Evolutionary conservation across 2,329 filamentous ascomycete species (phyloP).

Genomic region (Pseudogymnoascus sp.): DNA sequence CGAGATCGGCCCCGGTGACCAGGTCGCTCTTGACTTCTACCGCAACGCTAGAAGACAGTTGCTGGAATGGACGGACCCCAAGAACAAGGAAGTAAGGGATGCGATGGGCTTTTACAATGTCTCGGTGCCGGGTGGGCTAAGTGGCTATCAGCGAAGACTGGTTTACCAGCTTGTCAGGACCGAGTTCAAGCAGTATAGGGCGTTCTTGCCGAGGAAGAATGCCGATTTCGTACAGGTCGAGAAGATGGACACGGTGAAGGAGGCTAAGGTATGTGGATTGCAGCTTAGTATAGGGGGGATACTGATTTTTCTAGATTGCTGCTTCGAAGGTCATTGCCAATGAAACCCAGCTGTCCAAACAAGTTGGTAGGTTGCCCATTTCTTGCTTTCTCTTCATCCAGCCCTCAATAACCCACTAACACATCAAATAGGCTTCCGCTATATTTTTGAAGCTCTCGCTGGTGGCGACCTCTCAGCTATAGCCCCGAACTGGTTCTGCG

Average conservation of each 20-base stretch:
- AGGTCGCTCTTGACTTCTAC: slow-evolving; percentile 21
- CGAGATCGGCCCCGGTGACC: slow-evolving; percentile 20
- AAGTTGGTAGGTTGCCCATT: neutral
- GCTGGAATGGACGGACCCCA: neutral
- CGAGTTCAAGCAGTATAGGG: slow-evolving; percentile 41
- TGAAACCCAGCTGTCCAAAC: neutral
- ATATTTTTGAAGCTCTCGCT: slow-evolving; percentile 28
- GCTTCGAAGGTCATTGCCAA: neutral
- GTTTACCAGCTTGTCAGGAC: slow-evolving; percentile 59
- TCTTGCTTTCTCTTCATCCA: neutral
- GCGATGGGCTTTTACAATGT: slow-evolving; percentile 39
- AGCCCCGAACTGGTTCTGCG: slow-evolving; percentile 32
- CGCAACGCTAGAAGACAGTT: slow-evolving; percentile 17
- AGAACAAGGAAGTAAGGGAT: slow-evolving; percentile 13
- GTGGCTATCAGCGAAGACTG: slow-evolving; percentile 55
- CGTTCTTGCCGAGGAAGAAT: slow-evolving; percentile 20
- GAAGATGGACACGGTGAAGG: slow-evolving; percentile 19
- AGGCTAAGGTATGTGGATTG: slow-evolving; percentile 21
- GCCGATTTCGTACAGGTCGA: slow-evolving; percentile 28
- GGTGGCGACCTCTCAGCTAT: slow-evolving; percentile 25
- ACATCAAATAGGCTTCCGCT: slow-evolving; percentile 22
- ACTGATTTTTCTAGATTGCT: neutral
- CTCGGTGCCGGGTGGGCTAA: slow-evolving; percentile 35
- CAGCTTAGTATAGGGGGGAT: neutral
- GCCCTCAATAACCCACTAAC: slow-evolving; percentile 33